Conservation (phyloP, 208 protist genomes). For the Acanthamoeba sp. region DNA sequence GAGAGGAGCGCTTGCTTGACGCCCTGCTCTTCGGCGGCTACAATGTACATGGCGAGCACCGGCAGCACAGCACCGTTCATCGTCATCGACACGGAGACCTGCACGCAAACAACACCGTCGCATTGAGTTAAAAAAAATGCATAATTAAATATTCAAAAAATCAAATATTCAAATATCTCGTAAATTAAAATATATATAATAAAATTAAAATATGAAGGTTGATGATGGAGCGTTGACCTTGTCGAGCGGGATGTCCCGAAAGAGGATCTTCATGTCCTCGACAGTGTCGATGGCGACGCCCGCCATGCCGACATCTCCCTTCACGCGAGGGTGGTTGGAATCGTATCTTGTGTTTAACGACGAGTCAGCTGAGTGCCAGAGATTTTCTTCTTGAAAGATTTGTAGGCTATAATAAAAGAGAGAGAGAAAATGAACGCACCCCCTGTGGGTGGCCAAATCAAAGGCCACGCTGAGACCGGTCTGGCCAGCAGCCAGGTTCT, state of each 20-base stretch:
- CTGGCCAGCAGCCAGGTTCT: conserved; percentile 94
- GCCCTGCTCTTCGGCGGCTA: conserved; percentile 95
- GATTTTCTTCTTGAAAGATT: no score
- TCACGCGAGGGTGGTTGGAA: conserved; percentile 95
- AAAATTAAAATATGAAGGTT: no score
- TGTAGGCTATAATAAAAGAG: background rate
- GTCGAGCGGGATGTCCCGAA: conserved; percentile 95
- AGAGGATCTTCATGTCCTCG: conserved; percentile 93
- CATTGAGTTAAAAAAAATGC: background rate
- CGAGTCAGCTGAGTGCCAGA: no score
- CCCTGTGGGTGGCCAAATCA: conserved; percentile 96
- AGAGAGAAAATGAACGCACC: conserved; percentile 72
- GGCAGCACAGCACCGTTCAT: conserved; percentile 98
- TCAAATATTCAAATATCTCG: no score
- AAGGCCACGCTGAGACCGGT: conserved; percentile 96
- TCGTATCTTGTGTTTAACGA: conserved; percentile 95
- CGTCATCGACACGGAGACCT: conserved; percentile 96
- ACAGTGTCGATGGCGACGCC: conserved; percentile 96
- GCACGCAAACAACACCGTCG: no score
- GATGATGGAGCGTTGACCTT: conserved; percentile 82
- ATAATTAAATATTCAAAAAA: no score
- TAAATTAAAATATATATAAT: no score
- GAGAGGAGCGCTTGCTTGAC: conserved; percentile 92
- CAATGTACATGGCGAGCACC: conserved; percentile 96
- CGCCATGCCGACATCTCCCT: conserved; percentile 97